These are phyloP conservation scores for Hypholoma sublateritium DNA, from an alignment of 768 basidiomycete species.

Conservation along the genomic window DNA sequence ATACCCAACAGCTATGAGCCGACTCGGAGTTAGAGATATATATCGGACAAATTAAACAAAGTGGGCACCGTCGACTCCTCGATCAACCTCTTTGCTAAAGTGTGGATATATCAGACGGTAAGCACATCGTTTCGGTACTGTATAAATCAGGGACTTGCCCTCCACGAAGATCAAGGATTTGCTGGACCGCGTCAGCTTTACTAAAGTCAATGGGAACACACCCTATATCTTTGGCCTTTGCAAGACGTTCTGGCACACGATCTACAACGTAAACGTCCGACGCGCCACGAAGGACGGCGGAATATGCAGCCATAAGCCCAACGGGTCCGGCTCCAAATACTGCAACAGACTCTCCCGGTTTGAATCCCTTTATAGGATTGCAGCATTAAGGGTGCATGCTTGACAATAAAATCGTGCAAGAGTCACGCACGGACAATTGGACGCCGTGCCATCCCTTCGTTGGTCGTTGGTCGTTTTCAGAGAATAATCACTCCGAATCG, in stretches of 20 bases:
- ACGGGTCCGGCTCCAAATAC: conserved; percentile 56
- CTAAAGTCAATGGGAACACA: conserved; percentile 50
- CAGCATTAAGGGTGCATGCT: too few relatives aligned
- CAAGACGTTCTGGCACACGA: conserved; percentile 51
- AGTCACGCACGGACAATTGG: conserved; percentile 37
- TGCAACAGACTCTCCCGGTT: conserved; percentile 50
- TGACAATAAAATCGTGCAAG: neutral
- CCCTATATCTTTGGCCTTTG: conserved; percentile 52
- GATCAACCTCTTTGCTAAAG: conserved; percentile 45
- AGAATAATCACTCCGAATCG: neutral
- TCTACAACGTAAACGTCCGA: conserved; percentile 56
- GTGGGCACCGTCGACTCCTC: conserved; percentile 45
- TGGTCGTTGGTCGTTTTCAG: neutral
- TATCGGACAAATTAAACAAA: neutral
- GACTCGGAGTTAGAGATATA: neutral
- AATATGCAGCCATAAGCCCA: conserved; percentile 60
- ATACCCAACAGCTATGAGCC: conserved; percentile 46
- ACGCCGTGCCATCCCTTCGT: conserved; percentile 53
- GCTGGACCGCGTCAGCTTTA: conserved; percentile 45
- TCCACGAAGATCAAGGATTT: conserved; percentile 42
- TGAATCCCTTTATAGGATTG: conserved; percentile 36
- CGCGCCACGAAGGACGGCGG: conserved; percentile 50
- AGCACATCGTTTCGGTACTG: neutral
- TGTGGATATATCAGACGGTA: neutral
- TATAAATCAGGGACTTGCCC: conserved; percentile 31